Base-by-base conservation (phyloP, 148 eudicot species). In the Silene latifolia region DNA sequence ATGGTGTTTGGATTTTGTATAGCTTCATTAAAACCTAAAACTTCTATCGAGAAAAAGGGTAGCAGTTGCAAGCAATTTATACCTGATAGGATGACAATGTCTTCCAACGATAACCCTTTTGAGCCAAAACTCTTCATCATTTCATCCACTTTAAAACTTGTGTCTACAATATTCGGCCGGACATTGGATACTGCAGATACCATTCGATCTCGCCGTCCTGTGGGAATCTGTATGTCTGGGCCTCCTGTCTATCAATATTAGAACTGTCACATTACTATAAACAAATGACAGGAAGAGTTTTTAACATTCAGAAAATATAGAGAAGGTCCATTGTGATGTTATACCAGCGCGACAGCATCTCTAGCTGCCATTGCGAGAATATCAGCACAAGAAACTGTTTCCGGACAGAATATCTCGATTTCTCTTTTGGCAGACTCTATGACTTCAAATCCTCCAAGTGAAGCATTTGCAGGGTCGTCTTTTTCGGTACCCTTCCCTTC, bases 21-120 rank as follows among this genome's bases (percentile, higher is more conserved):
- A 51, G 12, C 65, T 62, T 62, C 15, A 21, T 11, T 21, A 62
- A 61, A 62, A 1, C 27, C 65, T 3, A 23, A 66, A 66, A 25
- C 44, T 29, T 24, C 35, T 66, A 63, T 63, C 5, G 5, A 66
- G 17, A 66, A 27, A 63, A 3, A 25, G 13, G 6, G 15, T 15
- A 15, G 47, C 14, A 67, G 27, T 44, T 67, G n/a, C 27, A 67
- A 67, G 51, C 29, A 67, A 67, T 60, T 44, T n/a, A 51, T 85
- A 90, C 96, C 96, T 83, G 96, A 90, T 73, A 90, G 92, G 78
- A 73, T 83, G 75, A 90, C 92, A 35, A 90, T 84, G 78, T 90
- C 96, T 19, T 86, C 80, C 77, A 87, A 69, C 57, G 89, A 85
- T 44, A 90, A 72, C 27, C 96, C 96, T 80, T 90, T 90, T 73